These are phyloP conservation scores for Aquilaria yunnanensis DNA, from an alignment of 345 rosid species.

Conservation along the genomic window DNA sequence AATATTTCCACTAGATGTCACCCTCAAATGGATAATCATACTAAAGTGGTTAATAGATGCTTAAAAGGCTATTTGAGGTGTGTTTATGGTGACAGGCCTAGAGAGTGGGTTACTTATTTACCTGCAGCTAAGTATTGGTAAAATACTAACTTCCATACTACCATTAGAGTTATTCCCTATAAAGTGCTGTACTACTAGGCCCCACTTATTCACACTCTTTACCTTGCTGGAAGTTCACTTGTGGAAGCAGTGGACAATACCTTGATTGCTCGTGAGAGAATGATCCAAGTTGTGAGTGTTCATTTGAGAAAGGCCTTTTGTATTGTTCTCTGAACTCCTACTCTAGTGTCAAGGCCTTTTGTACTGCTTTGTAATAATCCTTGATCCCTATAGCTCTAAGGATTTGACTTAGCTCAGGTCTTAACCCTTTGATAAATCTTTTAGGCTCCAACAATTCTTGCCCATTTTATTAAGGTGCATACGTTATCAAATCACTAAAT, in stretches of 20 bases:
- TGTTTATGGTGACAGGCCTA: background rate
- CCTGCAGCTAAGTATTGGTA: background rate
- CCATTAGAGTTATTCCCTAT: too few relatives aligned
- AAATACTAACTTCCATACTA: too few relatives aligned
- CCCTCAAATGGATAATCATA: background rate
- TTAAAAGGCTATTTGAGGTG: slow-evolving; percentile 7
- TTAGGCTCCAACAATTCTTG: too few relatives aligned
- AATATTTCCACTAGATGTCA: background rate
- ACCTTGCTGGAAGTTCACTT: background rate
- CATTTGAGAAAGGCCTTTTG: background rate
- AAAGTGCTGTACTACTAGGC: too few relatives aligned
- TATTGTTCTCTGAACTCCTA: too few relatives aligned
- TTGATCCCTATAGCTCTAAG: too few relatives aligned
- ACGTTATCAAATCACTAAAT: too few relatives aligned
- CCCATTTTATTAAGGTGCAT: too few relatives aligned
- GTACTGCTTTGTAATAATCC: too few relatives aligned
- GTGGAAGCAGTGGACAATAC: background rate
- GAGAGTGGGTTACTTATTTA: background rate
- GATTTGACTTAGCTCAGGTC: too few relatives aligned
- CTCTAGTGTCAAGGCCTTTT: too few relatives aligned
- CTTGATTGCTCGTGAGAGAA: background rate
- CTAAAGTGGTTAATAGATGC: slow-evolving; percentile 6
- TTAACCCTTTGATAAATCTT: too few relatives aligned
- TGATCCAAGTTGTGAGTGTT: background rate
- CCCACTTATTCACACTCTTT: background rate